Conservation (phyloP, 352 stramenopile species). For the Globisporangium alternatum region DNA sequence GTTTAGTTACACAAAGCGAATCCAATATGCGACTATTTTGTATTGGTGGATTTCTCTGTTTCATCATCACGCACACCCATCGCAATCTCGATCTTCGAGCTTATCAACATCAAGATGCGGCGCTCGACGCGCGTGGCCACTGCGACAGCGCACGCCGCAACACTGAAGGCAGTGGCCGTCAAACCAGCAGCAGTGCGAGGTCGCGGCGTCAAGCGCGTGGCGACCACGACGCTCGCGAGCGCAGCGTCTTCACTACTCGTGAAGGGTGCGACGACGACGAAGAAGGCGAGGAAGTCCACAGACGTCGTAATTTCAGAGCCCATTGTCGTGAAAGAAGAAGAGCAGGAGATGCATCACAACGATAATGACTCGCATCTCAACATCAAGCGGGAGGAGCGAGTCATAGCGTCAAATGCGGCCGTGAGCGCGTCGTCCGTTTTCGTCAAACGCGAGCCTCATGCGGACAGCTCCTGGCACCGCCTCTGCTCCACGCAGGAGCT, state of each 20-base stretch:
- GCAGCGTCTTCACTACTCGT: background rate
- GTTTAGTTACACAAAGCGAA: background rate
- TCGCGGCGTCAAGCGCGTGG: conserved; percentile 5
- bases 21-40: background rate
- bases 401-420: background rate
- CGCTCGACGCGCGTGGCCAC: conserved; percentile 2
- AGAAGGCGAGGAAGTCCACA: conserved; percentile 16
- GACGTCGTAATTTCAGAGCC: conserved; percentile 4
- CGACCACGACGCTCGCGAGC: background rate
- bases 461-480: conserved; percentile 24
- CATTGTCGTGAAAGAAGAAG: too few species aligned
- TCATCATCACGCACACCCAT: conserved; percentile 1
- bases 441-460: background rate
- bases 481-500: conserved; percentile 42
- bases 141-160: background rate
- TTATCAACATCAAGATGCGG: background rate
- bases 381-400: background rate
- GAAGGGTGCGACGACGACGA: background rate
- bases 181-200: background rate
- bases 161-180: background rate
- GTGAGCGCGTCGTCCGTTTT: background rate
- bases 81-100: conserved; percentile 1
- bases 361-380: background rate
- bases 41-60: background rate
- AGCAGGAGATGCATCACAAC: background rate